Base-by-base conservation (phyloP, 495 filamentous ascomycete genomes). In the Penicillium pancosmium region DNA sequence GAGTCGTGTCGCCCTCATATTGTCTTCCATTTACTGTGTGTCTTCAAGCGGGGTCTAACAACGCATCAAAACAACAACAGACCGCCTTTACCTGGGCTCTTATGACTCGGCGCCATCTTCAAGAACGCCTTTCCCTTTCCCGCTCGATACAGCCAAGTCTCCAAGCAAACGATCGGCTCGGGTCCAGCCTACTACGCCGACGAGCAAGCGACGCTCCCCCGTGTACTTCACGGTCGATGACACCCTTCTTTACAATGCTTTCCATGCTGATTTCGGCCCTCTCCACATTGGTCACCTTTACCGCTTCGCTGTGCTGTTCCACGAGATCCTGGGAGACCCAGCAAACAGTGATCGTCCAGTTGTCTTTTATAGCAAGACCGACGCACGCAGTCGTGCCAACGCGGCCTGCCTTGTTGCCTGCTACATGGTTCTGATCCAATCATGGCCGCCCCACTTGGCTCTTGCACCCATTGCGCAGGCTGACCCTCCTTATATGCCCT, bases 391-490 rank as follows among this genome's bases (percentile, higher is more conserved):
- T 86, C 85, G 94, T 54, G 93, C 94, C 64, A 99, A 99, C 77
- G 93, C 95, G 11, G 93, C 93, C n/a, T 97, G 92, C 73, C 77
- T 98, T 47, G 82, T 98, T 11, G 93, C 93, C 34, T 93, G 89
- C 74, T 98, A 98, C 71, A 97, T 98, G 93, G 90, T 98, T n/a
- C 77, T 99, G 50, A 94, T 99, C 65, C 94, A 99, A 73, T 86
- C 85, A 12, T 99, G 95, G 95, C 88, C 94, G n/a, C 94, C 94
- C 27, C 94, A 99, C 79, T 78, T 98, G 57, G 95, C 93, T n/a
- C 84, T 99, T 3, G 93, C 95, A 8, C 94, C 94, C 2, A 92
- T 98, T 64, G 90, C 94, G 13, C 95, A 98, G 76, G 89, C 91
- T 52, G 93, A 98, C 67, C 94, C 93, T 12, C 94, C 94, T 5